phyloP scores from a whole-genome alignment of 208 protist genomes.

The Hexamita inflata region DNA sequence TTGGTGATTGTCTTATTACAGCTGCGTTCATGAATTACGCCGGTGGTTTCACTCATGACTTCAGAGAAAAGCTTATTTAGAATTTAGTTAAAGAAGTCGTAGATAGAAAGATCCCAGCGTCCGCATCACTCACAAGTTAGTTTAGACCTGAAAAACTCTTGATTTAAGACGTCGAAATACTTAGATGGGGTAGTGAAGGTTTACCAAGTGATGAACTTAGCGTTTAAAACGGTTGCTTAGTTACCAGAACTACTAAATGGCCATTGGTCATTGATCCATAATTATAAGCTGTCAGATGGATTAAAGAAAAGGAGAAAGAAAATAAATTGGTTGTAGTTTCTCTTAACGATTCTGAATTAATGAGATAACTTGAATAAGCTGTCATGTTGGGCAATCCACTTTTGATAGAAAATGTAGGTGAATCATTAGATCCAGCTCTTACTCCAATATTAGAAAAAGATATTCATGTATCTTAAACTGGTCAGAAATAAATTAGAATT shows the following conservation, averaged over 20 bases:
- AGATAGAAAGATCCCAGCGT: slow-evolving; percentile 64
- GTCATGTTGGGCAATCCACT: slow-evolving; percentile 90
- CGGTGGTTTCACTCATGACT: slow-evolving; percentile 80
- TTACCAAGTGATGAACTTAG: slow-evolving; percentile 87
- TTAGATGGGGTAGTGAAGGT: slow-evolving; percentile 81
- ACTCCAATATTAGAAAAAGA: slow-evolving; percentile 89
- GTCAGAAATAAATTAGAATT: slow-evolving; percentile 8
- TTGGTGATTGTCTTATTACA: slow-evolving; percentile 88
- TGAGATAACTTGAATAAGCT: slow-evolving; percentile 81
- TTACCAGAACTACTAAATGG: slow-evolving; percentile 70
- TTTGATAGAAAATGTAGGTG: slow-evolving; percentile 89
- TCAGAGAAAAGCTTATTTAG: slow-evolving; percentile 69
- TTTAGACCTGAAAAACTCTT: slow-evolving; percentile 73
- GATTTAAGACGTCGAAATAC: slow-evolving; percentile 81
- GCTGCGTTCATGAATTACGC: slow-evolving; percentile 86
- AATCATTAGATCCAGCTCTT: slow-evolving; percentile 93
- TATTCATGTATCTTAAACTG: slow-evolving; percentile 61
- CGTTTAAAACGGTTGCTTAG: slow-evolving; percentile 89
- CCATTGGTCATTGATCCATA: slow-evolving; percentile 92
- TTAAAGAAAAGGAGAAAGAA: slow-evolving; percentile 79
- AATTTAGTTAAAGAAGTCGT: slow-evolving; percentile 70
- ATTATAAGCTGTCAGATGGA: slow-evolving; percentile 92
- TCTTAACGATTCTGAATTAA: slow-evolving; percentile 83
- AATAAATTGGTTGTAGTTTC: slow-evolving; percentile 73
- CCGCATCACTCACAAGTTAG: slow-evolving; percentile 37